Base-by-base conservation (phyloP, 176 grass and related monocot species). In the Eragrostis nindensis region DNA sequence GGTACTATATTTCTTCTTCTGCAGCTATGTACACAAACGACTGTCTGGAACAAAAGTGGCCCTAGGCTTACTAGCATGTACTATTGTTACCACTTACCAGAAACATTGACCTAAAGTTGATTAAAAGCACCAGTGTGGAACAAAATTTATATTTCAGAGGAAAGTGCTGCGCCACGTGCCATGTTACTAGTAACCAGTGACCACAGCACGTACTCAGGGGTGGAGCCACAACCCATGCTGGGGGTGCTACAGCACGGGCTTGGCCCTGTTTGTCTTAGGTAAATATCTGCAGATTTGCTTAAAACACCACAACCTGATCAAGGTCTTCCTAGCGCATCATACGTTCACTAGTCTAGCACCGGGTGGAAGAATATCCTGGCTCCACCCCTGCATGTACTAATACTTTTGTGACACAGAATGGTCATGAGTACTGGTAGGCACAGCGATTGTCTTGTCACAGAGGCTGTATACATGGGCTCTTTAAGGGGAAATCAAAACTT, bases 11-110 rank as follows among this genome's bases (percentile, higher is more conserved):
- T 54, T 54, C 18, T 74, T 56, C 52, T 7, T 38, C 0, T 21
- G 5, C 48, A n/a, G 11, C 3, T 41, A 49, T 46, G 6, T 52
- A 56, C 3, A 11, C 30, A 42, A 24, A 63, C 69, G 41, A 61
- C 22, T 5, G 16, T 61, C 19, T n/a, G 21, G 32, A 12, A 54
- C 45, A 52, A 81, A 86, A 76, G 32, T 76, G 9, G 63, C 19
- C 70, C 71, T 63, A 9, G 18, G 47, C 38, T 45, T 62, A 82
- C 66, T 87, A 2, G 54, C 43, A 81, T 55, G 62, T 70, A 75
- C 3, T 25, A 82, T 13, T 32, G 52, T 69, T 62, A 70, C 64
- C 6, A 76, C 5, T 32, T n/a, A n/a, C n/a, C n/a, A n/a, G n/a
- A n/a, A n/a, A n/a, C n/a, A n/a, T n/a, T n/a, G n/a, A n/a, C n/a